phyloP scores from a whole-genome alignment of 805 yeast genomes.

The Metschnikowia bowlesiae region DNA sequence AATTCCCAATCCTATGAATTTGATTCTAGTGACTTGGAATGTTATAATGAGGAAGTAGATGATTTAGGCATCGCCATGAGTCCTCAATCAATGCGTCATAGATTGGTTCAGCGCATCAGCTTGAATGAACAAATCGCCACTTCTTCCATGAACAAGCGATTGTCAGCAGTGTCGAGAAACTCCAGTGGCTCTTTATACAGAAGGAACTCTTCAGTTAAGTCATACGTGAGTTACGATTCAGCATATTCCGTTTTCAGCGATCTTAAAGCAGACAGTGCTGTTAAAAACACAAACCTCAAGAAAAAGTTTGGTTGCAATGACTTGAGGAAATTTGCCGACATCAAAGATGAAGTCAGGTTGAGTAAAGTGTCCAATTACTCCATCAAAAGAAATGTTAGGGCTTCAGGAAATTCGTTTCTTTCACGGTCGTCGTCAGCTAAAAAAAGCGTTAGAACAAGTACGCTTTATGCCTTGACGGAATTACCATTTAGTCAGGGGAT shows the following conservation, averaged over 20 bases:
- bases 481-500: constrained; percentile 27
- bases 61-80: constrained; percentile 41
- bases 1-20: constrained; percentile 8
- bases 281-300: constrained; percentile 21
- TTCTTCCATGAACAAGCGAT: constrained; percentile 12
- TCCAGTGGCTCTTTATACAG: constrained; percentile 33
- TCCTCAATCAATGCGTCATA: constrained; percentile 29
- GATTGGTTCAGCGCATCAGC: constrained; percentile 21
- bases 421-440: constrained; percentile 26
- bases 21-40: constrained; percentile 31
- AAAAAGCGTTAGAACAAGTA: constrained; percentile 34
- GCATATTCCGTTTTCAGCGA: constrained; percentile 37
- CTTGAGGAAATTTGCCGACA: constrained; percentile 31
- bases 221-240: constrained; percentile 60
- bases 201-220: constrained; percentile 37
- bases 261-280: constrained; percentile 13
- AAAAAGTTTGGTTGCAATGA: constrained; percentile 51
- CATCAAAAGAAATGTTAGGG: background rate
- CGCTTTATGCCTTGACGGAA: constrained; percentile 37
- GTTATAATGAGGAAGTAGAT: constrained; percentile 37
- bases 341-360: constrained; percentile 3
- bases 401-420: constrained; percentile 10
- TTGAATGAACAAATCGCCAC: constrained; percentile 17
- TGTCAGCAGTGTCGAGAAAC: constrained; percentile 23
- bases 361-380: constrained; percentile 9